Conservation (phyloP, 768 basidiomycete genomes). For the Lactifluus rugatus region DNA sequence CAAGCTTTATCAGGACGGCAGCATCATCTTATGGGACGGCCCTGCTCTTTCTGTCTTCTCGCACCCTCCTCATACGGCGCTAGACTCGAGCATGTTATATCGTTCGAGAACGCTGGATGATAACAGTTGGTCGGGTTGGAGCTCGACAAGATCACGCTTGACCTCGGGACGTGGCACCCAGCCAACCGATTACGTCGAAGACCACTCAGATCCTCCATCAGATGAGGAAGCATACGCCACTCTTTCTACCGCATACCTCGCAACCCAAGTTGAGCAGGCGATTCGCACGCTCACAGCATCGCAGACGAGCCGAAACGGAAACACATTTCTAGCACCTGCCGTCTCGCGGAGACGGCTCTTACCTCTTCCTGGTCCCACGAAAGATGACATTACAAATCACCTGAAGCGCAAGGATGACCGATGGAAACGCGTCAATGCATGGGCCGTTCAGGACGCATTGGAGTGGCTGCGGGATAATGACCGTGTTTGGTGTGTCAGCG, state of each 20-base stretch:
- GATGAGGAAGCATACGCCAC: conserved; percentile 62
- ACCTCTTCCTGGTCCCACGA: conserved; percentile 26
- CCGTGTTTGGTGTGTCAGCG: conserved; percentile 27
- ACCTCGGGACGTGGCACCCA: conserved; percentile 13
- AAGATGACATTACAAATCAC: conserved; percentile 37
- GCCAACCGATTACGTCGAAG: conserved; percentile 33
- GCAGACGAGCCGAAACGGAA: conserved; percentile 4
- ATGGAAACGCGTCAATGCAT: conserved; percentile 56
- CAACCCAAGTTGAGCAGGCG: conserved; percentile 36
- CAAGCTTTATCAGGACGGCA: conserved; percentile 61
- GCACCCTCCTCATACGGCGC: conserved; percentile 1
- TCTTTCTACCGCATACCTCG: conserved; percentile 44
- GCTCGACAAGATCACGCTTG: no score
- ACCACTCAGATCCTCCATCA: conserved; percentile 49
- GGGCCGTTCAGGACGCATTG: conserved; percentile 55
- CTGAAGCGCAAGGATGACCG: conserved; percentile 46
- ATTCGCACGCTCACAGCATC: conserved; percentile 30
- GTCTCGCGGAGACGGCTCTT: conserved; percentile 13
- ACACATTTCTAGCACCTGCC: conserved; percentile 6
- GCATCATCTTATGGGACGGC: conserved; percentile 65
- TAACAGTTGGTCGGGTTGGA: no score
- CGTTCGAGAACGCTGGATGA: conserved; percentile 27
- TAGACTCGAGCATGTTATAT: conserved; percentile 35
- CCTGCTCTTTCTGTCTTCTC: conserved; percentile 34
- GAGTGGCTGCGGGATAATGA: conserved; percentile 33